These are phyloP conservation scores for Blastocystis sp. DNA, from an alignment of 352 stramenopile species.

Conservation along the genomic window DNA sequence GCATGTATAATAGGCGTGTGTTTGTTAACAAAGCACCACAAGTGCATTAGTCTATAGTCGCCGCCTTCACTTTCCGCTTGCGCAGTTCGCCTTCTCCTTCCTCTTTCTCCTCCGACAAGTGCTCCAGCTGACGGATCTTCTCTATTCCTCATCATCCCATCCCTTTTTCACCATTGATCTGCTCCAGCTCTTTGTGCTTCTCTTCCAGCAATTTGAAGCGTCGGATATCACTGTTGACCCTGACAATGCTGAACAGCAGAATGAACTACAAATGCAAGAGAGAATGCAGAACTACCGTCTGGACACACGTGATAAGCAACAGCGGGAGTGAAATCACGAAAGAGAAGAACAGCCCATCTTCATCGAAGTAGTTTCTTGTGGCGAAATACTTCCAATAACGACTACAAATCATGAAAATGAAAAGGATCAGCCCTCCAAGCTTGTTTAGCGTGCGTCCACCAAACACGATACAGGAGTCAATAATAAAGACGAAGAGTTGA, in stretches of 20 bases:
- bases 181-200: constrained; percentile 45
- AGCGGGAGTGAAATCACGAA: constrained; percentile 54
- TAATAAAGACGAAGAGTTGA: constrained; percentile 45
- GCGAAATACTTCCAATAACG: constrained; percentile 48
- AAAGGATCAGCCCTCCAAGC: constrained; percentile 10
- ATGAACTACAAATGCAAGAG: constrained; percentile 26
- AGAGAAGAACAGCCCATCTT: constrained; percentile 61
- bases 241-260: constrained; percentile 28
- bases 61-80: neutral
- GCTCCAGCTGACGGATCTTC: neutral
- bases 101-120: neutral
- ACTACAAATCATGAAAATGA: neutral
- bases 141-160: neutral
- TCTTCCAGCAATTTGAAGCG: neutral
- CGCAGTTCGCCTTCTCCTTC: neutral
- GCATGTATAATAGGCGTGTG: neutral
- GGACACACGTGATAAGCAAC: constrained; percentile 24
- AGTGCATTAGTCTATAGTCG: no score
- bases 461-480: constrained; percentile 55
- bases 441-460: constrained; percentile 13
- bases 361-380: constrained; percentile 56
- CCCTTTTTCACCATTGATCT: neutral
- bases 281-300: neutral
- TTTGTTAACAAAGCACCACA: neutral
- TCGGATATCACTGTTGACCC: constrained; percentile 23